Evolutionary conservation across 345 rosid species (phyloP).

Genomic region (Eucalyptus shirleyi): DNA sequence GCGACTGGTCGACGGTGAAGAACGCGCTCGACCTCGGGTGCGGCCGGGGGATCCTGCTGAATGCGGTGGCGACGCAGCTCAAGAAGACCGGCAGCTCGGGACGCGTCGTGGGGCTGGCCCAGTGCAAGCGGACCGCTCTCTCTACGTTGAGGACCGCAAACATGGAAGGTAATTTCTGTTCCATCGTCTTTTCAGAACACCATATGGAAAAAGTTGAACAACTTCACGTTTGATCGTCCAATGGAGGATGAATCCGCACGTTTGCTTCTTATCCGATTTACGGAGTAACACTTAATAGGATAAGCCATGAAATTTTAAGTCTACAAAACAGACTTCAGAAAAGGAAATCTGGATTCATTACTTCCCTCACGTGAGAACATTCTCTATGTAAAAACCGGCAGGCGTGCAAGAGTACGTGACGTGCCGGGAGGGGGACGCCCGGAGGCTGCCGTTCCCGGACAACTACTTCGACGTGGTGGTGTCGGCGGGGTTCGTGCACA

Average conservation of each 20-base stretch:
- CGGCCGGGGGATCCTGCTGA: conserved; percentile 84
- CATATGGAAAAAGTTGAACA: background rate
- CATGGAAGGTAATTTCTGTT: conserved; percentile 45
- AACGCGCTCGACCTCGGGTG: conserved; percentile 89
- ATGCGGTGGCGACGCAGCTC: conserved; percentile 89
- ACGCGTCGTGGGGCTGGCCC: conserved; percentile 88
- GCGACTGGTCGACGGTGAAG: conserved; percentile 86
- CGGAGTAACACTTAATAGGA: no score
- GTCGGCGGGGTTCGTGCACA: conserved; percentile 75
- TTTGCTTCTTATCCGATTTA: background rate
- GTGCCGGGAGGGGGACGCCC: conserved; percentile 82
- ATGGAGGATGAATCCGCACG: background rate
- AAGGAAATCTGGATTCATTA: background rate
- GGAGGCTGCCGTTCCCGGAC: conserved; percentile 73
- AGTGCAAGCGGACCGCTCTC: conserved; percentile 60
- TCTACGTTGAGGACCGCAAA: conserved; percentile 90
- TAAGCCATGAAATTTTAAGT: background rate
- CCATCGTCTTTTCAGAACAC: background rate
- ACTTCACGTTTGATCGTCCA: background rate
- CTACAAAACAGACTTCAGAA: background rate
- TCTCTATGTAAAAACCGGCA: background rate
- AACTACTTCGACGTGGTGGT: conserved; percentile 93
- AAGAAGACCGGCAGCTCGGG: conserved; percentile 94
- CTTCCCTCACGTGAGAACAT: background rate
- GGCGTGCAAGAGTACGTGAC: conserved; percentile 97